phyloP scores from a whole-genome alignment of 2,329 filamentous ascomycete species.

The Colletotrichum sp. region DNA sequence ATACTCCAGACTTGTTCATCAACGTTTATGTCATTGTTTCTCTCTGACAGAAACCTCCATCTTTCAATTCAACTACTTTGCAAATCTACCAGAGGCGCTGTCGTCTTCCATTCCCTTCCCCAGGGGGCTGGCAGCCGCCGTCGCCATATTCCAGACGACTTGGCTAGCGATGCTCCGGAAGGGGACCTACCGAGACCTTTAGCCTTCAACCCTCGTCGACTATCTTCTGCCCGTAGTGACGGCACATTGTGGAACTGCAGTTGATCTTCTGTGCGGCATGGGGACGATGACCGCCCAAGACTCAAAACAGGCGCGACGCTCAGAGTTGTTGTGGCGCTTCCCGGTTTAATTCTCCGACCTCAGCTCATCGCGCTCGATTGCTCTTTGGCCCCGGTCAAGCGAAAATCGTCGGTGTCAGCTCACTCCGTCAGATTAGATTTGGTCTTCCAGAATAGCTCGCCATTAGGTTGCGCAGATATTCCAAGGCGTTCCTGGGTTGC shows the following conservation, averaged over 20 bases:
- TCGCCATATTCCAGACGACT: background rate
- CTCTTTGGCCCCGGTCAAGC: background rate
- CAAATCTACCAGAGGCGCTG: background rate
- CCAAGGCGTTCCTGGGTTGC: background rate
- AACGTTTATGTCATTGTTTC: background rate
- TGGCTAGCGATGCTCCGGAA: background rate
- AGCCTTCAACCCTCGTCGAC: background rate
- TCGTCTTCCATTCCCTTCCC: background rate
- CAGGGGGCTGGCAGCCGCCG: background rate
- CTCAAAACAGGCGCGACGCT: background rate
- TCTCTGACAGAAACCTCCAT: background rate
- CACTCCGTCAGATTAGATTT: background rate
- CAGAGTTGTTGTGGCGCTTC: background rate
- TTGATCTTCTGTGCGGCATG: background rate
- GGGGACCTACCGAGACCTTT: background rate
- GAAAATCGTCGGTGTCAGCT: background rate
- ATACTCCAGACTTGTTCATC: background rate
- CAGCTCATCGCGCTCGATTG: background rate
- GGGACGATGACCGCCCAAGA: background rate
- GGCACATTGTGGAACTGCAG: background rate
- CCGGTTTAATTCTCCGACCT: conserved; percentile 13
- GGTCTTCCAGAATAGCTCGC: background rate
- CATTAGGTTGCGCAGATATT: no score
- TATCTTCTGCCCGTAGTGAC: background rate
- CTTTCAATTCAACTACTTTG: background rate